phyloP scores from a whole-genome alignment of 441 rosid genomes.

The Arabidopsis hybrid region DNA sequence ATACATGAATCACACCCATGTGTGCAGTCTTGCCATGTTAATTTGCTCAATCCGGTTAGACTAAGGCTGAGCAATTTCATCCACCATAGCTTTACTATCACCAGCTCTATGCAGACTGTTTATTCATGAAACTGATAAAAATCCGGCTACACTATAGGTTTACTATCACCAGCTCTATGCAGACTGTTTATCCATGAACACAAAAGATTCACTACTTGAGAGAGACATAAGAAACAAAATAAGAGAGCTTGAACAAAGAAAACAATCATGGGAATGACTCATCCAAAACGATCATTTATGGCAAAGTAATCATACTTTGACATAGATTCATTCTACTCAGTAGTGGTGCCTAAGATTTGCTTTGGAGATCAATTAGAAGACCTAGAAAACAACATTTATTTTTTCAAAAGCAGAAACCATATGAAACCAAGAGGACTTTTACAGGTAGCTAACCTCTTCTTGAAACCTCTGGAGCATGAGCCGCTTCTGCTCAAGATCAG shows the following conservation, averaged over 20 bases:
- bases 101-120: constrained; percentile 10
- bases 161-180: constrained; percentile 17
- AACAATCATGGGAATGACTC: constrained; percentile 4
- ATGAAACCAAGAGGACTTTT: background rate
- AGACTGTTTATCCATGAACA: constrained; percentile 9
- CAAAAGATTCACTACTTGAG: constrained; percentile 3
- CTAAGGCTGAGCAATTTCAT: constrained; percentile 1
- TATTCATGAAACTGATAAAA: background rate
- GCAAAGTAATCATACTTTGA: background rate
- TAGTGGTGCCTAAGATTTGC: background rate
- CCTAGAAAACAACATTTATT: background rate
- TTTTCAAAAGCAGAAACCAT: background rate
- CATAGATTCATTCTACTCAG: constrained; percentile 4
- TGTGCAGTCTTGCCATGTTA: background rate
- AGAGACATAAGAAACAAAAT: background rate
- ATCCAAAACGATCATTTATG: background rate
- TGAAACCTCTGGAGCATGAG: constrained; percentile 93
- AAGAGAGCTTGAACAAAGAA: background rate
- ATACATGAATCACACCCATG: constrained; percentile 13
- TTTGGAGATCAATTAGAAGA: background rate
- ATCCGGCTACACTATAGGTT: background rate
- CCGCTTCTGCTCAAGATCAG: constrained; percentile 82
- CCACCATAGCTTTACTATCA: background rate
- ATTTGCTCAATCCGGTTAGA: background rate
- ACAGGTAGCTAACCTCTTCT: constrained; percentile 61